These are phyloP conservation scores for Sphaerostilbella broomeana DNA, from an alignment of 2,329 filamentous ascomycete genomes.

Conservation along the genomic window DNA sequence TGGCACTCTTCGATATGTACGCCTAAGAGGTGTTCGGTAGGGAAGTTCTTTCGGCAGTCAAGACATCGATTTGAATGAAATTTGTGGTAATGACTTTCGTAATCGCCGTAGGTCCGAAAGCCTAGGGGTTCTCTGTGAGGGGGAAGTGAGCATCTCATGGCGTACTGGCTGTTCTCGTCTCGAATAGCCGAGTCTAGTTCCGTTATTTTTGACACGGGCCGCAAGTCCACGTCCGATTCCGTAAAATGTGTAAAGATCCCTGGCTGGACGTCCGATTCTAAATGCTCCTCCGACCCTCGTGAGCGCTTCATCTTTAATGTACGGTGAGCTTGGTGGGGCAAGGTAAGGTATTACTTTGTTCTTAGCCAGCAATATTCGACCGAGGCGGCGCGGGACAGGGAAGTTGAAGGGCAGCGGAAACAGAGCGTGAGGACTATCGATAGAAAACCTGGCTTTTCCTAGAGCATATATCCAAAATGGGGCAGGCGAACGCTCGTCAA, in stretches of 20 bases:
- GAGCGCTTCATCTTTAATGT: conserved; percentile 51
- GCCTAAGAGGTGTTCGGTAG: conserved; percentile 69
- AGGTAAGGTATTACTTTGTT: conserved; percentile 12
- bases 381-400: not conserved
- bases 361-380: conserved; percentile 4
- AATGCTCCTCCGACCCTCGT: conserved; percentile 50
- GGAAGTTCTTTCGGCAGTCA: conserved; percentile 82
- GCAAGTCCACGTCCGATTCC: conserved; percentile 14
- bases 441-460: no score
- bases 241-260: conserved; percentile 9
- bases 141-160: conserved; percentile 75
- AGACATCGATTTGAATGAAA: conserved; percentile 77
- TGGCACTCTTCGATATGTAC: conserved; percentile 90
- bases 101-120: conserved; percentile 72
- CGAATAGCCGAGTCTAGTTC: conserved; percentile 47
- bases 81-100: conserved; percentile 79
- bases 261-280: conserved; percentile 24
- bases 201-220: conserved; percentile 46
- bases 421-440: no score
- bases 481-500: not conserved
- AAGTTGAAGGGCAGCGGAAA: not conserved
- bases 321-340: conserved; percentile 22
- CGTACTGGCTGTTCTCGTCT: conserved; percentile 31
- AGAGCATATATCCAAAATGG: not conserved
- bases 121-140: conserved; percentile 64